Evolutionary conservation across 495 filamentous ascomycete species (phyloP).

Genomic region (Acidomyces sp.): DNA sequence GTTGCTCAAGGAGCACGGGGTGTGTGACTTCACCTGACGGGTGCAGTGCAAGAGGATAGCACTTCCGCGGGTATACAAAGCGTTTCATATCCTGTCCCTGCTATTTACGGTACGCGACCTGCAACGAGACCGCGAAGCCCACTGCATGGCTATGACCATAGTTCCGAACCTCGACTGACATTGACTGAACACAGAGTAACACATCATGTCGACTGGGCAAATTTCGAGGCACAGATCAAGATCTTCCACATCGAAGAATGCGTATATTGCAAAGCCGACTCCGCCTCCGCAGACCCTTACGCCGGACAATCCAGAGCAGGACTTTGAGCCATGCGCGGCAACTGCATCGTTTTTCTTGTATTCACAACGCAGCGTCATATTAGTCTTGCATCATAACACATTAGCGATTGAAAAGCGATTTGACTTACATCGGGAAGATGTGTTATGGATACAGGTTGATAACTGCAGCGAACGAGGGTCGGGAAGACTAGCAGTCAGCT

Average conservation of each 20-base stretch:
- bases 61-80: conserved; percentile 2
- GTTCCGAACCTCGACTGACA: conserved; percentile 8
- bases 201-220: conserved; percentile 37
- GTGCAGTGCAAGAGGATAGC: conserved; percentile 14
- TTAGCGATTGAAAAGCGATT: conserved; percentile 81
- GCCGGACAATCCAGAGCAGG: conserved; percentile 39
- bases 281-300: conserved; percentile 36
- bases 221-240: conserved; percentile 42
- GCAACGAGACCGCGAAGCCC: conserved; percentile 4
- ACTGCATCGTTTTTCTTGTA: conserved; percentile 81
- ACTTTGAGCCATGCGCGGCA: conserved; percentile 73
- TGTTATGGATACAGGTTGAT: conserved; percentile 73
- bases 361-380: conserved; percentile 61
- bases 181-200: conserved; percentile 10
- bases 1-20: conserved; percentile 2
- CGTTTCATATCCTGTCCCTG: conserved; percentile 14
- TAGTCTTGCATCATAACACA: conserved; percentile 83
- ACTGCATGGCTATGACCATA: conserved; percentile 4
- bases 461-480: conserved; percentile 81
- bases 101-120: conserved; percentile 17
- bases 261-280: conserved; percentile 32
- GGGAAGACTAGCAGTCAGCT: conserved; percentile 79
- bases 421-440: conserved; percentile 67
- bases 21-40: conserved; percentile 11
- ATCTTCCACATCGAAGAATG: conserved; percentile 39